phyloP scores from a whole-genome alignment of 345 rosid species.

The Acer yangbiense region DNA sequence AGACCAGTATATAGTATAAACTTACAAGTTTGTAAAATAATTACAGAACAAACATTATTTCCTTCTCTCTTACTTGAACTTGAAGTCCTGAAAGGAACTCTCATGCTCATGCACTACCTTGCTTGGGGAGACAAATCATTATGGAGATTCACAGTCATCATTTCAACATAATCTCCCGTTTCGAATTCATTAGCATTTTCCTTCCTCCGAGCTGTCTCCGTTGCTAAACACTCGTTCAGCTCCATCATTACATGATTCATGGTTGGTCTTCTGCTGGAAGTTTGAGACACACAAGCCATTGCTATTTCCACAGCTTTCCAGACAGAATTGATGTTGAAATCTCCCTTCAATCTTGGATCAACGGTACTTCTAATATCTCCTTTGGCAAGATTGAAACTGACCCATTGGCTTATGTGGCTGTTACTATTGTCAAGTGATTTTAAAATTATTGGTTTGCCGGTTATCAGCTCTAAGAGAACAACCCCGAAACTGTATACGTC shows the following conservation, averaged over 20 bases:
- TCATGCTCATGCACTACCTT: background rate
- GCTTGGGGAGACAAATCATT: background rate
- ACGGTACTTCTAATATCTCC: constrained; percentile 42
- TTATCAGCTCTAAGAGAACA: constrained; percentile 41
- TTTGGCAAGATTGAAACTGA: constrained; percentile 27
- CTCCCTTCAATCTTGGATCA: constrained; percentile 42
- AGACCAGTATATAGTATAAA: background rate
- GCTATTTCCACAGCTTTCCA: constrained; percentile 52
- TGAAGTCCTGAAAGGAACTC: background rate
- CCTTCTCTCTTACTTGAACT: background rate
- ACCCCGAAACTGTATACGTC: constrained; percentile 55
- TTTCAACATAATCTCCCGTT: background rate
- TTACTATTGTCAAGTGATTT: background rate
- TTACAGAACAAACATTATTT: background rate
- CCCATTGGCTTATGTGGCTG: constrained; percentile 40
- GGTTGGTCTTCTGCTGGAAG: constrained; percentile 36
- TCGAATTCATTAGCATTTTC: background rate
- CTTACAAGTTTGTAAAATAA: background rate
- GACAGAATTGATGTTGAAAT: constrained; percentile 33
- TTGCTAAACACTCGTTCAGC: constrained; percentile 33
- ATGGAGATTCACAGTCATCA: background rate
- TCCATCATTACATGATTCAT: constrained; percentile 37
- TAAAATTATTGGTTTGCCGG: constrained; percentile 31
- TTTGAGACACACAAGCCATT: constrained; percentile 39
- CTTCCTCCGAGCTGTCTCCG: background rate